A percentile compares a stretch with the other conserved stretches of the same genome.
Conservation (phyloP, 495 filamentous ascomycete genomes). For the Xylaria scruposa region DNA sequence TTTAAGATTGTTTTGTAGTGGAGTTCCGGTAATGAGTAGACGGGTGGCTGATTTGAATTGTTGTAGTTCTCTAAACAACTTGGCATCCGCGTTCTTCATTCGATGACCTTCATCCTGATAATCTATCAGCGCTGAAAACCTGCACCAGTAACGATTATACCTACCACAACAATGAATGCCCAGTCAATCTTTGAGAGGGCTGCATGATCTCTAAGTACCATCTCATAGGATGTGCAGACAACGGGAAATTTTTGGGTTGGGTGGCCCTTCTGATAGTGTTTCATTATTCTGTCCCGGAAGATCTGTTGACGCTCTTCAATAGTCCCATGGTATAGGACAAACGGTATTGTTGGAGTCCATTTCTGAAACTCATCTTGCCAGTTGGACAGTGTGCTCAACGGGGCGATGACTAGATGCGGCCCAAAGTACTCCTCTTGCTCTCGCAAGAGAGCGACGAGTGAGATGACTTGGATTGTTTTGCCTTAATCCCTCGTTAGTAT, state of each 20-base stretch:
- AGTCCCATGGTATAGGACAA: slow-evolving; percentile 86
- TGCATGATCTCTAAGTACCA: slow-evolving; percentile 88
- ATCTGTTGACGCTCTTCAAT: slow-evolving; percentile 77
- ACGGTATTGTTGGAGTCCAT: slow-evolving; percentile 87
- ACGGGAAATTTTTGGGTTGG: slow-evolving; percentile 77
- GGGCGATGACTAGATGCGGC: slow-evolving; percentile 88
- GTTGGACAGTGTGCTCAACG: slow-evolving; percentile 89
- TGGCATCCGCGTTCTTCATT: slow-evolving; percentile 95
- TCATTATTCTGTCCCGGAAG: slow-evolving; percentile 67
- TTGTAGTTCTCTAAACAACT: slow-evolving; percentile 85
- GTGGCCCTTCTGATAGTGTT: slow-evolving; percentile 53
- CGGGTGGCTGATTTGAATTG: slow-evolving; percentile 88
- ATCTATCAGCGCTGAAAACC: not conserved
- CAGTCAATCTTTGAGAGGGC: slow-evolving; percentile 81
- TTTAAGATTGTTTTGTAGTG: slow-evolving; percentile 92
- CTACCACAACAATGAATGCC: slow-evolving; percentile 95
- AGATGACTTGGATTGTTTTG: slow-evolving; percentile 94
- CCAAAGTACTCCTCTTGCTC: slow-evolving; percentile 82
- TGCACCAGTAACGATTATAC: slow-evolving; percentile 34
- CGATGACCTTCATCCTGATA: slow-evolving; percentile 90
- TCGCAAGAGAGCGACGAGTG: slow-evolving; percentile 85
- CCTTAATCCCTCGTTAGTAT: slow-evolving; percentile 38
- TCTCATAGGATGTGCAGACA: slow-evolving; percentile 93
- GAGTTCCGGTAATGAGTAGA: slow-evolving; percentile 92
- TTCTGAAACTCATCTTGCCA: slow-evolving; percentile 95